Conservation (phyloP, 805 yeast species). For the Kazachstania taianensis region DNA sequence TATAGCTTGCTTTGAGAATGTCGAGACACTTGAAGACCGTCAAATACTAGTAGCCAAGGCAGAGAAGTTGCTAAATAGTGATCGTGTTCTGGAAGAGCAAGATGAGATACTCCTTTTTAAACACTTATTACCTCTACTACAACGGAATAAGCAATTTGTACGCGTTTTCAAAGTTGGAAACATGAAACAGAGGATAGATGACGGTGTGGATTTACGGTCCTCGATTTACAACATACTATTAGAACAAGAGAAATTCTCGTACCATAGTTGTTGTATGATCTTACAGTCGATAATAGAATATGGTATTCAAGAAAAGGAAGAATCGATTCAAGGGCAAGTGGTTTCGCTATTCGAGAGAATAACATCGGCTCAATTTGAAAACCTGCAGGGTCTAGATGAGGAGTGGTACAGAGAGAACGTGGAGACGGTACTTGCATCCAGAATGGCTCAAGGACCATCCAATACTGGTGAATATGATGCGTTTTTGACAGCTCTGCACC, state of each 20-base stretch:
- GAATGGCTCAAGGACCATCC: not conserved
- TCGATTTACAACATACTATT: slow-evolving; percentile 11
- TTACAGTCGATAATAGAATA: slow-evolving; percentile 6
- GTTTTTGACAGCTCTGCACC: too few relatives aligned
- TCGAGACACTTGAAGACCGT: too few relatives aligned
- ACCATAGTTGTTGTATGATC: slow-evolving; percentile 5
- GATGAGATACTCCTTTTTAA: too few relatives aligned
- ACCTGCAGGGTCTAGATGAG: slow-evolving; percentile 1
- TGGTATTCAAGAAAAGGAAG: slow-evolving; percentile 11
- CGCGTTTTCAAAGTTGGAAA: slow-evolving; percentile 25
- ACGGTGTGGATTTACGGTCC: slow-evolving; percentile 13
- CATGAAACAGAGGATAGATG: slow-evolving; percentile 26
- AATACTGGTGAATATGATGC: not conserved
- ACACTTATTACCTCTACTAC: slow-evolving; percentile 14
- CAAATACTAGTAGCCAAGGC: too few relatives aligned
- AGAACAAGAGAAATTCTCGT: slow-evolving; percentile 5
- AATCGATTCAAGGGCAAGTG: slow-evolving; percentile 4
- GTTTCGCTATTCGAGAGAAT: not conserved
- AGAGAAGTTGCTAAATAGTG: too few relatives aligned
- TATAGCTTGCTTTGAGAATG: too few relatives aligned
- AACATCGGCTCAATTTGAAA: not conserved
- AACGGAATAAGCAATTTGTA: slow-evolving; percentile 19
- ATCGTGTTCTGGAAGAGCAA: too few relatives aligned
- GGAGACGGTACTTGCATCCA: not conserved
- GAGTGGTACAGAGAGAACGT: not conserved